Conservation (phyloP, 192 early-diverging fungal genomes). For the Coemansia sp. region DNA sequence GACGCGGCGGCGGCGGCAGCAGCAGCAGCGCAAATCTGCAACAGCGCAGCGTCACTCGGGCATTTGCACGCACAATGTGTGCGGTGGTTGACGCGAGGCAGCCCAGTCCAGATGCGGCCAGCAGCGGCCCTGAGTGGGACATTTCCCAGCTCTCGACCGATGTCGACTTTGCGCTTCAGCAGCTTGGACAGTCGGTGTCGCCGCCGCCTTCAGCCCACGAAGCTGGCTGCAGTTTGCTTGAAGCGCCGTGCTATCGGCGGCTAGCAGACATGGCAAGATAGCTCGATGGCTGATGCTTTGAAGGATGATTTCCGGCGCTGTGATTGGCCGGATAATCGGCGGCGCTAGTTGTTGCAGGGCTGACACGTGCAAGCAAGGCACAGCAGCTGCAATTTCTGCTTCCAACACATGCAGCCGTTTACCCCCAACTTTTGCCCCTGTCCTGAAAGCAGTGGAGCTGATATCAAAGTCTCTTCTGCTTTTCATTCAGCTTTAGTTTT, state of each 20-base stretch:
- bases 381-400: neutral
- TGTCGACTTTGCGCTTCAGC: slow-evolving; percentile 19
- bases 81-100: neutral
- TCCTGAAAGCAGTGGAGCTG: too few relatives aligned
- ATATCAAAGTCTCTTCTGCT: neutral
- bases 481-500: neutral
- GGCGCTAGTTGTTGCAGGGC: neutral
- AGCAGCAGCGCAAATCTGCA: neutral
- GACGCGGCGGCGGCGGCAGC: too few relatives aligned
- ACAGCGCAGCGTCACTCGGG: slow-evolving; percentile 2
- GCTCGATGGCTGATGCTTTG: neutral
- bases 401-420: neutral
- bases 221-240: neutral
- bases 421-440: too few relatives aligned
- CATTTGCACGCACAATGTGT: slow-evolving; percentile 6
- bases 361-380: neutral
- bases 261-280: neutral
- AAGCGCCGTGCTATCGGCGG: slow-evolving; percentile 4
- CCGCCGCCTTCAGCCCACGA: neutral
- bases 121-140: slow-evolving; percentile 25
- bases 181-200: neutral
- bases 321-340: neutral
- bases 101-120: neutral
- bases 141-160: slow-evolving; percentile 27
- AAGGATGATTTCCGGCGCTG: neutral